Base-by-base conservation (phyloP, 148 eudicot genomes). In the Hydrangea macrophylla region DNA sequence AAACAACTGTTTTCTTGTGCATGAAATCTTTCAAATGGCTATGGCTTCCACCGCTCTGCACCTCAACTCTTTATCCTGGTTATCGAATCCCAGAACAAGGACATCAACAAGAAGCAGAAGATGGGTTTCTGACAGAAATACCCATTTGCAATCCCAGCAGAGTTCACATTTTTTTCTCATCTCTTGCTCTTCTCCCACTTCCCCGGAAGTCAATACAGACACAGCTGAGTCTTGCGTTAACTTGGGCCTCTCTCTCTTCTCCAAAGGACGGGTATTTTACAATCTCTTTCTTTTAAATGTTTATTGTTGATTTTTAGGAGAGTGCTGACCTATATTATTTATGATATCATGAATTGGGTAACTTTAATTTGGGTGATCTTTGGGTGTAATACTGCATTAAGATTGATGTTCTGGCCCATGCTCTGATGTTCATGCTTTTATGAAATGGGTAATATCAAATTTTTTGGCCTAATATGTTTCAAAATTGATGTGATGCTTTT, bases 171-270 rank as follows among this genome's bases (percentile, higher is more conserved):
- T 76, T 54, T 73, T 79, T 55, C 51, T 67, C 48, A 67, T 79
- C 50, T 59, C 65, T 12, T 80, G 79, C 67, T 77, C 83, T 64
- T 78, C 94, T 39, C 78, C 90, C 1, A 50, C 87, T 25, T 77
- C 84, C 55, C 73, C 86, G 28, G 90, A 80, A 24, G 58, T 76
- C 5, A 61, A 76, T 48, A 20, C 66, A 24, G 78, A 76, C 10
- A 90, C 95, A 24, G 92, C 98, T 0, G 98, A 88, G 72, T 90
- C 96, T 12, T 83, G 86, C 58, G 88, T 93, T 59, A 93, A 90
- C 35, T 64, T 78, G 70, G 98, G 98, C 6, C 98, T 93, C 45
- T 76, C 96, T 42, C 89, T 94, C 72, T 94, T 94, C 65, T 81
- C 95, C 75, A 90, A 73, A 83, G 98, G 97, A 69, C 76, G 97